A percentile compares a stretch with the other conserved stretches of the same genome.
These are phyloP conservation scores for Agroathelia rolfsii DNA, from an alignment of 1,284 basidiomycete species.

Conservation along the genomic window DNA sequence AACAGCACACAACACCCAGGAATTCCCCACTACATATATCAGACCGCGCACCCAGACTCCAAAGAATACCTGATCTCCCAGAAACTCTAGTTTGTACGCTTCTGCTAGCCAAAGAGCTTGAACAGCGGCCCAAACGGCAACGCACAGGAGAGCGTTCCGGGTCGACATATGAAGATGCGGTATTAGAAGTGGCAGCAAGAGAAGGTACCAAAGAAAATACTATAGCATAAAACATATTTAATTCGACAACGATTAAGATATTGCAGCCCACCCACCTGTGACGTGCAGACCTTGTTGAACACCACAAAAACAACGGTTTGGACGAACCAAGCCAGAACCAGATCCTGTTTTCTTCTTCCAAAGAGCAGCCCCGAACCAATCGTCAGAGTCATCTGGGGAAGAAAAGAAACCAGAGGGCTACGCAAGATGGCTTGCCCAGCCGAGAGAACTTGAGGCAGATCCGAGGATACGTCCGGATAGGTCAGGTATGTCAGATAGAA, in stretches of 20 bases:
- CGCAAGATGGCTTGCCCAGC: constrained; percentile 34
- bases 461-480: constrained; percentile 43
- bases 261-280: constrained; percentile 54
- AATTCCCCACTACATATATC: constrained; percentile 64
- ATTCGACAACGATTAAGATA: constrained; percentile 2
- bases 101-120: constrained; percentile 82
- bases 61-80: constrained; percentile 65
- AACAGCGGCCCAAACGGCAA: constrained; percentile 63
- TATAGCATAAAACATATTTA: constrained; percentile 24
- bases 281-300: constrained; percentile 98
- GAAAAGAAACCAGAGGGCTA: constrained; percentile 61
- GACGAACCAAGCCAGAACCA: constrained; percentile 83
- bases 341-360: constrained; percentile 38
- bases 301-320: constrained; percentile 88
- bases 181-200: constrained; percentile 79
- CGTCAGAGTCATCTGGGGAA: constrained; percentile 65
- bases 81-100: constrained; percentile 85
- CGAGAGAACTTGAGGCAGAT: constrained; percentile 18
- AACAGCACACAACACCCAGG: constrained; percentile 63
- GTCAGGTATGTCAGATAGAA: constrained; percentile 91
- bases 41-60: constrained; percentile 74
- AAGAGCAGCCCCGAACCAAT: constrained; percentile 59
- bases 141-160: constrained; percentile 29
- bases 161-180: constrained; percentile 50
- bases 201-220: constrained; percentile 98